Percentiles rank a stretch among this genome's conserved stretches.
Conservation (phyloP, 2,329 filamentous ascomycete species). For the Stachybotrys chartarum region DNA sequence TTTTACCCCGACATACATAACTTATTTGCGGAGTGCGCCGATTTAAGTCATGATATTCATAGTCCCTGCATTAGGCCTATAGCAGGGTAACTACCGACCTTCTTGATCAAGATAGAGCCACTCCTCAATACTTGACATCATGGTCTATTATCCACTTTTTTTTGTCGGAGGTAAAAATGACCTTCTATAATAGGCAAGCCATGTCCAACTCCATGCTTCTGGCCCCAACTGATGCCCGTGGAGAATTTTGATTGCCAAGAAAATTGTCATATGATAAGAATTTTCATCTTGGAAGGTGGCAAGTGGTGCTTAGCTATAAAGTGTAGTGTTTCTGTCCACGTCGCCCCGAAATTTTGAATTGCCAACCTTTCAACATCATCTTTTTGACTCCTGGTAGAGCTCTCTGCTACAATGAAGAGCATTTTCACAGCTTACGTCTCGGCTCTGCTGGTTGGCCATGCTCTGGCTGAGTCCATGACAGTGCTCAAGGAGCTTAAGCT, state of each 20-base stretch:
- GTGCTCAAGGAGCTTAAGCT: slow-evolving; percentile 7
- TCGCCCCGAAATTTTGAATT: neutral
- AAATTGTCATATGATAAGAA: neutral
- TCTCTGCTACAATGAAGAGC: slow-evolving; percentile 2
- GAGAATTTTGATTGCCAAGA: neutral
- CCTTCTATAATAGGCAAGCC: neutral
- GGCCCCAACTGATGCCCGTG: neutral
- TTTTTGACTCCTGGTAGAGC: neutral
- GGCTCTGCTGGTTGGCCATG: slow-evolving; percentile 2
- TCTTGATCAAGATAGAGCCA: neutral
- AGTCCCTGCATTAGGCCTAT: too few relatives aligned
- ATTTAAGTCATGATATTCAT: too few relatives aligned
- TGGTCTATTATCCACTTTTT: neutral
- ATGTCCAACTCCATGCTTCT: neutral
- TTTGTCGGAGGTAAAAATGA: neutral
- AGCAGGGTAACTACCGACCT: neutral
- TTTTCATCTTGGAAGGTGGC: neutral
- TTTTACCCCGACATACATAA: too few relatives aligned
- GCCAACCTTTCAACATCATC: neutral
- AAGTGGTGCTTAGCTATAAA: neutral
- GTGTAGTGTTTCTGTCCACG: neutral
- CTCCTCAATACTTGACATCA: neutral
- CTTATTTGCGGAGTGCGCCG: too few relatives aligned
- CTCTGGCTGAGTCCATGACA: slow-evolving; percentile 7
- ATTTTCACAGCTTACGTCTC: slow-evolving; percentile 2